These are phyloP conservation scores for Claviceps spartinae DNA, from an alignment of 2,329 filamentous ascomycete genomes.

Conservation along the genomic window DNA sequence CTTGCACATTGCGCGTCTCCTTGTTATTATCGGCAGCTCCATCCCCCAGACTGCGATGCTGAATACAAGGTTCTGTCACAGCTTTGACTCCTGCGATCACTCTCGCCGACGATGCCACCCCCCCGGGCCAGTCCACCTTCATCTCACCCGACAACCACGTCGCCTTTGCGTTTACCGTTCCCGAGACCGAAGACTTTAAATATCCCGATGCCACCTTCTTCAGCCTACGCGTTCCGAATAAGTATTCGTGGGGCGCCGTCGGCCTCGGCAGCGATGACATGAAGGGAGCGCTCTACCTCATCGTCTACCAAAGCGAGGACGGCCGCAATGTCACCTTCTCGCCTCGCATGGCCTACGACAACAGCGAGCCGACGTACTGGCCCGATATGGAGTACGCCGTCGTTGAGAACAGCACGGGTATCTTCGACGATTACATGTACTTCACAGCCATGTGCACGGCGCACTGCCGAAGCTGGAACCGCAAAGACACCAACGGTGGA, in stretches of 20 bases:
- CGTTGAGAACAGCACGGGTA: conserved; percentile 30
- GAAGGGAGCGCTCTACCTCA: conserved; percentile 37
- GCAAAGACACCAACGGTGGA: conserved; percentile 19
- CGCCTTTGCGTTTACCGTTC: conserved; percentile 37
- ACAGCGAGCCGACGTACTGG: conserved; percentile 38
- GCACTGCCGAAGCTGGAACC: conserved; percentile 38
- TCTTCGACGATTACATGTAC: conserved; percentile 31
- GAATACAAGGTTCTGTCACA: conserved; percentile 1
- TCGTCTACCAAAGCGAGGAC: conserved; percentile 36
- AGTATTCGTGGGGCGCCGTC: conserved; percentile 38
- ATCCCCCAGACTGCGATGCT: neutral
- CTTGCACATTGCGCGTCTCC: neutral
- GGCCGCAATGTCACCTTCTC: conserved; percentile 41
- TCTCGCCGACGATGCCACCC: conserved; percentile 16
- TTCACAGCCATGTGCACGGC: conserved; percentile 36
- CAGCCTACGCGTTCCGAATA: conserved; percentile 33
- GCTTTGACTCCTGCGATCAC: conserved; percentile 12
- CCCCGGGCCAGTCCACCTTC: conserved; percentile 27
- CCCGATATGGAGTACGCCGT: conserved; percentile 29
- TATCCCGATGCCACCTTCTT: conserved; percentile 29
- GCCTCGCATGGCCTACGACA: conserved; percentile 34
- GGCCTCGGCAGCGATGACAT: conserved; percentile 41
- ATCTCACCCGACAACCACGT: conserved; percentile 28
- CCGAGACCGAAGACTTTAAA: conserved; percentile 30
- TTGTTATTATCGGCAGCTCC: neutral